Percentiles rank a stretch among this genome's conserved stretches.
Evolutionary conservation across 305 asterid genomes (phyloP).

Genomic region (Euphrasia arctica): DNA sequence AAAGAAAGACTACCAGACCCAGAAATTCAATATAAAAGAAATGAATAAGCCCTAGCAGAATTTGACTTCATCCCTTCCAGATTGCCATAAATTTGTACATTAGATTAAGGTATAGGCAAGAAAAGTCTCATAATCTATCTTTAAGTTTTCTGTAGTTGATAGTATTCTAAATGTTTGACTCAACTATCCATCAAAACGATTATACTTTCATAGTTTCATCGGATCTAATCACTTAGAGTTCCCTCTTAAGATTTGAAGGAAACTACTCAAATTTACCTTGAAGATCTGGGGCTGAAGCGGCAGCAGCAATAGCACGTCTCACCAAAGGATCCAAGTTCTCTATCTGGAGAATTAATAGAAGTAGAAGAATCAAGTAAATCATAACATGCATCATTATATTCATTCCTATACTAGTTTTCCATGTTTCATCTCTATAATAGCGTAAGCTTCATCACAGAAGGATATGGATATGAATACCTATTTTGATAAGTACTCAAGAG

Average conservation of each 20-base stretch:
- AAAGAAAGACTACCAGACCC: constrained; percentile 1
- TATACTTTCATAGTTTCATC: not conserved
- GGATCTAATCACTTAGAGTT: constrained; percentile 17
- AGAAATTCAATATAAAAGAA: constrained; percentile 2
- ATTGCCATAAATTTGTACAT: constrained; percentile 1
- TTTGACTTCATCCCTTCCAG: constrained; percentile 2
- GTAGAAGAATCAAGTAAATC: constrained; percentile 17
- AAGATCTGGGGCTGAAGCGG: constrained; percentile 75
- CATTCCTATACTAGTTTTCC: constrained; percentile 13
- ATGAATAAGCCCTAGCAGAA: constrained; percentile 12
- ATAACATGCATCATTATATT: constrained; percentile 29
- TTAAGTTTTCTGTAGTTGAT: not conserved
- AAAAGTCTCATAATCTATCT: constrained; percentile 4
- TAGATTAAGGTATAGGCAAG: not conserved
- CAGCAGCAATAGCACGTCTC: constrained; percentile 81
- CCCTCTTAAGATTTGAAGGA: constrained; percentile 15
- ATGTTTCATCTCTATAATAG: constrained; percentile 11
- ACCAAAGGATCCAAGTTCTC: constrained; percentile 93
- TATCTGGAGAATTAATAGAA: constrained; percentile 47
- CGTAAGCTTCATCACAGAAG: constrained; percentile 28
- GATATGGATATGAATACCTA: constrained; percentile 22
- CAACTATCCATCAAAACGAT: constrained; percentile 20
- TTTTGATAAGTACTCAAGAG: constrained; percentile 17
- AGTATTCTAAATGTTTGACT: constrained; percentile 1
- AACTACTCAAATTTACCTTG: constrained; percentile 47